Evolutionary conservation across 2,329 filamentous ascomycete genomes (phyloP).

Genomic region (Fusarium clavum): DNA sequence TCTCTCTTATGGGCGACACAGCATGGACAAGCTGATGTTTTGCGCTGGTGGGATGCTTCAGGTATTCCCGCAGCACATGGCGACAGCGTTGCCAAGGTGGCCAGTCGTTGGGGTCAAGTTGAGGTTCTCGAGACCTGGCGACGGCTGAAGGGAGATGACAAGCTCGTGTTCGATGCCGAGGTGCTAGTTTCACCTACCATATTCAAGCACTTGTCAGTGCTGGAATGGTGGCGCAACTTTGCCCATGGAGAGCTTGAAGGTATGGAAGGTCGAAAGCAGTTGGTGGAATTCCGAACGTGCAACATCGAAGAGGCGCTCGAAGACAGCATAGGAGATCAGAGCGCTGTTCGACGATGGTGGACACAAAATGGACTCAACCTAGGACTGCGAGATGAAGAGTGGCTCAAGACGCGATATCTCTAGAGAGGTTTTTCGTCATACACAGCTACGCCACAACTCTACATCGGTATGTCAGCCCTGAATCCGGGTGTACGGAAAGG

Average conservation of each 20-base stretch:
- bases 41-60: conserved; percentile 89
- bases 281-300: conserved; percentile 93
- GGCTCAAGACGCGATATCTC: conserved; percentile 85
- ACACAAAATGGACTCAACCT: conserved; percentile 83
- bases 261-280: conserved; percentile 68
- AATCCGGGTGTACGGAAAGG: conserved; percentile 15
- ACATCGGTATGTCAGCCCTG: conserved; percentile 18
- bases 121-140: conserved; percentile 87
- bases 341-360: conserved; percentile 87
- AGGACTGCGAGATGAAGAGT: conserved; percentile 85
- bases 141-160: conserved; percentile 71
- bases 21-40: conserved; percentile 79
- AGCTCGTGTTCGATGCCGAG: conserved; percentile 81
- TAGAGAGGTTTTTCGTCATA: conserved; percentile 47
- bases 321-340: conserved; percentile 81
- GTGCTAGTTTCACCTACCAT: conserved; percentile 89
- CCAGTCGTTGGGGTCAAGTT: conserved; percentile 86
- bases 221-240: conserved; percentile 92
- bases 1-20: conserved; percentile 87
- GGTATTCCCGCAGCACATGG: conserved; percentile 83
- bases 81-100: conserved; percentile 85
- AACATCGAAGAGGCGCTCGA: conserved; percentile 96
- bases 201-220: conserved; percentile 82
- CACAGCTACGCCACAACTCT: conserved; percentile 2
- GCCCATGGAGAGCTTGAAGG: conserved; percentile 66